Evolutionary conservation across 768 basidiomycete species (phyloP), one percentile per base, ranked within the genome.

Genomic region (Termitomyces sp.): DNA sequence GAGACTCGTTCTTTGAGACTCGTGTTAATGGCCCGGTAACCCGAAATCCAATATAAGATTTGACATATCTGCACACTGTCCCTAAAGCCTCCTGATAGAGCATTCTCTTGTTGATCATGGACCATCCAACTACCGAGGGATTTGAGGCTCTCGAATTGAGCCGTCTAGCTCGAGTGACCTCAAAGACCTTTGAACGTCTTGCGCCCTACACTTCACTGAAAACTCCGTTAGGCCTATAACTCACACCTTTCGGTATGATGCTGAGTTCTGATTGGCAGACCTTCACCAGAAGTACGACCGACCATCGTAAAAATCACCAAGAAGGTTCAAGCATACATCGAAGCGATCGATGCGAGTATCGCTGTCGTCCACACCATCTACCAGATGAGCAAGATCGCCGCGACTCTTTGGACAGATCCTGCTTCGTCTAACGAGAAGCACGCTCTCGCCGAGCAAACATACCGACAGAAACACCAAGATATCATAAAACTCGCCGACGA

Each of bases 131-230:
- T n/a, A 28, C 50, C 1, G 45, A 54, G 18, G 56, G 61, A 9
- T 58, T 65, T 14, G 57, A 64, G 12, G 2, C 33, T n/a, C 59
- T 73, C 7, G 66, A 74, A 59, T 57, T 73, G 9, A 44, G 63
- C 16, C 56, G 61, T 12, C 64, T 71, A 13, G 74, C 71, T 4
- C 68, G 65, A 44, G 65, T 64, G 10, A 75, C 73, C 1, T 62
- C 70, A 32, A 76, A 75, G 60, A 70, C 72, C 4, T 64, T 75
- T n/a, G 73, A 76, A 51, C 70, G 75, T 9, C 66, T 76, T 18
- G 71, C 70, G 4, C 73, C 73, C 12, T 76, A 73, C 56, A 69
- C 66, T 18, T 66, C 64, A 14, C 61, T 75, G 44, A 42, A 20
- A 42, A 10, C n/a, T 4, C 40, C 40, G 40, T 42, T 42, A 42